phyloP scores from a whole-genome alignment of 2,329 filamentous ascomycete genomes.

The Claviceps sp. region DNA sequence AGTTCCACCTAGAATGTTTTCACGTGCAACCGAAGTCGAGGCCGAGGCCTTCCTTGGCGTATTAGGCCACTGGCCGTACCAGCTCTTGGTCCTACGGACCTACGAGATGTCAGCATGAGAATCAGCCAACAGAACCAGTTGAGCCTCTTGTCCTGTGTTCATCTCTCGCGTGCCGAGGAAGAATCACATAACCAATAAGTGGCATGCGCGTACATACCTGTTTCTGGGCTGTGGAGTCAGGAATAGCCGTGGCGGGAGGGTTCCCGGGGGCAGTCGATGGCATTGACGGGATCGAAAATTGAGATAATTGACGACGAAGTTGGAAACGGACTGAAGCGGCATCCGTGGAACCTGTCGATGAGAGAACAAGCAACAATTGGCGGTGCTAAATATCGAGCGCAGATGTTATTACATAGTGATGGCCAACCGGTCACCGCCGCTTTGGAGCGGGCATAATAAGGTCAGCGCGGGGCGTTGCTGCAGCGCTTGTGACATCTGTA shows the following conservation, averaged over 20 bases:
- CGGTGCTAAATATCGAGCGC: not conserved
- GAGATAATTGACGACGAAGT: not conserved
- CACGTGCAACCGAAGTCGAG: slow-evolving; percentile 46
- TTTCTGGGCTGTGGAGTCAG: slow-evolving; percentile 4
- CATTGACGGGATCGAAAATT: slow-evolving; percentile 1
- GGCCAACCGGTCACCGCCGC: too few species aligned
- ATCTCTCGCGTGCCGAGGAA: not conserved
- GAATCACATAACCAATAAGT: not conserved
- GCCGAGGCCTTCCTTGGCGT: slow-evolving; percentile 43
- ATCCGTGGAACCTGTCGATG: not conserved
- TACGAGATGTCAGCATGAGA: slow-evolving; percentile 12
- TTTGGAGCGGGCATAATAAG: not conserved
- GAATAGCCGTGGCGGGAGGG: not conserved
- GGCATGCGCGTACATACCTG: slow-evolving; percentile 7
- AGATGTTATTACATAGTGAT: too few species aligned
- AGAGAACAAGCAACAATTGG: not conserved
- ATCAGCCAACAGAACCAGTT: not conserved
- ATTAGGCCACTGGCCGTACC: slow-evolving; percentile 50
- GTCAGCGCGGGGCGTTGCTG: not conserved
- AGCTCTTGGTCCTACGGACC: slow-evolving; percentile 41
- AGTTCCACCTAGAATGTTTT: slow-evolving; percentile 46
- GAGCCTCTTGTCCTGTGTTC: not conserved
- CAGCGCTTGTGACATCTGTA: not conserved
- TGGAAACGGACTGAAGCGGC: not conserved
- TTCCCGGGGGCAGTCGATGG: not conserved